Evolutionary conservation across 768 basidiomycete genomes (phyloP).

Genomic region (Boletus subcaerulescens): DNA sequence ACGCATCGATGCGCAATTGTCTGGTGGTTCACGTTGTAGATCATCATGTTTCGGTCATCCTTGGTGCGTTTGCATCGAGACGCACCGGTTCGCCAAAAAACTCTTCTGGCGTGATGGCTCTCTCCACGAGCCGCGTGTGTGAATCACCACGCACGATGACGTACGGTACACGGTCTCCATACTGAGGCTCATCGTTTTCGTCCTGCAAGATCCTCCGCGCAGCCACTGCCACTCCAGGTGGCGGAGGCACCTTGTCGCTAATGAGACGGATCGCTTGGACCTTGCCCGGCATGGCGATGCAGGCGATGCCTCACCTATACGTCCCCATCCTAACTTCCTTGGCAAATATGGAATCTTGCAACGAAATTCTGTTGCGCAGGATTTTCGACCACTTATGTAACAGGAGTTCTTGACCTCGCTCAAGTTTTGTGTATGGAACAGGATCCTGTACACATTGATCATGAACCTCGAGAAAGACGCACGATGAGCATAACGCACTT

Average conservation of each 20-base stretch:
- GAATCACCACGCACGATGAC: slow-evolving; percentile 71
- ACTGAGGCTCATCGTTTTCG: slow-evolving; percentile 80
- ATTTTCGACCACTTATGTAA: slow-evolving; percentile 78
- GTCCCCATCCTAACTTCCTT: slow-evolving; percentile 93
- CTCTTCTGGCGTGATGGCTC: slow-evolving; percentile 72
- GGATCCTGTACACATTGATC: slow-evolving; percentile 52
- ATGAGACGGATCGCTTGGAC: not conserved
- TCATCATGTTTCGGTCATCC: not conserved
- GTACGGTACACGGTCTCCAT: slow-evolving; percentile 92
- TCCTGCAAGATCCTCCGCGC: slow-evolving; percentile 71
- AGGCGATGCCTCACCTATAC: slow-evolving; percentile 59
- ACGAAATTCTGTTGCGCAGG: slow-evolving; percentile 70
- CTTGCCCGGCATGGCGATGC: no score
- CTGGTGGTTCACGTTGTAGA: slow-evolving; percentile 31
- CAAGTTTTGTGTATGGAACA: slow-evolving; percentile 88
- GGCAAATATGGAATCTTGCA: slow-evolving; percentile 94
- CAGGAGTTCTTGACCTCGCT: slow-evolving; percentile 90
- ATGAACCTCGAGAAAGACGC: not conserved
- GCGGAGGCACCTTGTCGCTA: slow-evolving; percentile 82
- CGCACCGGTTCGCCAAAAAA: slow-evolving; percentile 61
- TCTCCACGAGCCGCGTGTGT: slow-evolving; percentile 64
- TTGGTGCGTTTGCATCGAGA: not conserved
- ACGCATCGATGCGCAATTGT: slow-evolving; percentile 72
- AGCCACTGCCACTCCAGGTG: slow-evolving; percentile 89
- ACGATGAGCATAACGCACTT: slow-evolving; percentile 53